phyloP scores from a whole-genome alignment of 2,329 filamentous ascomycete species.

The Graphilbum ipis-grandicollis region DNA sequence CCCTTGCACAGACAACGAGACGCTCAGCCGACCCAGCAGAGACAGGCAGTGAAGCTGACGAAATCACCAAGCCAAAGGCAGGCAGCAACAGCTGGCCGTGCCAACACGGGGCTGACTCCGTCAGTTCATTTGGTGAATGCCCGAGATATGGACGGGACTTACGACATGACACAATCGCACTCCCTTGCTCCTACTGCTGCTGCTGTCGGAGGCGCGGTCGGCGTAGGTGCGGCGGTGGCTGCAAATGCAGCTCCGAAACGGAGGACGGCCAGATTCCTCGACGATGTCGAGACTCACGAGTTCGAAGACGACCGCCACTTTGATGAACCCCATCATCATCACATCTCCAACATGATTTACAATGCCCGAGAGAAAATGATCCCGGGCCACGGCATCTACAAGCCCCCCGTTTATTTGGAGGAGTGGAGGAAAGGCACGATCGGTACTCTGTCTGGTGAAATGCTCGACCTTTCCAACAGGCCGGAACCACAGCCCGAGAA shows the following conservation, averaged over 20 bases:
- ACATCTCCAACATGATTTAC: constrained; percentile 23
- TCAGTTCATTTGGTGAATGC: not conserved
- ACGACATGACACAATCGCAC: not conserved
- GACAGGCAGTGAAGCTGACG: constrained; percentile 8
- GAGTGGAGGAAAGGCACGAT: constrained; percentile 57
- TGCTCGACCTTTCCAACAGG: constrained; percentile 40
- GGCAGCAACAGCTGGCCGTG: not conserved
- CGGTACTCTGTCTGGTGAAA: constrained; percentile 37
- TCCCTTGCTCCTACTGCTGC: not conserved
- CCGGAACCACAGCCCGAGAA: constrained; percentile 22
- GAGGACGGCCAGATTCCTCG: constrained; percentile 11
- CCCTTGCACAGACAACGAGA: not conserved
- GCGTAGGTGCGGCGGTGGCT: not conserved
- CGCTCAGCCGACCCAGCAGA: not conserved
- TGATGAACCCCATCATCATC: constrained; percentile 15
- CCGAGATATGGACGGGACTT: not conserved
- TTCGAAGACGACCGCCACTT: constrained; percentile 10
- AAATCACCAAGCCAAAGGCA: constrained; percentile 2
- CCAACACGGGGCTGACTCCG: not conserved
- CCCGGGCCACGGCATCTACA: constrained; percentile 39
- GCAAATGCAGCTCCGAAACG: constrained; percentile 2
- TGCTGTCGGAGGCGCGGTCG: not conserved
- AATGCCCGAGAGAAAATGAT: constrained; percentile 22
- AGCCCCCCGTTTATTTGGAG: constrained; percentile 42
- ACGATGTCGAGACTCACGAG: constrained; percentile 15